Conservation (phyloP, 2,329 filamentous ascomycete genomes). For the Aspergillus sp. region DNA sequence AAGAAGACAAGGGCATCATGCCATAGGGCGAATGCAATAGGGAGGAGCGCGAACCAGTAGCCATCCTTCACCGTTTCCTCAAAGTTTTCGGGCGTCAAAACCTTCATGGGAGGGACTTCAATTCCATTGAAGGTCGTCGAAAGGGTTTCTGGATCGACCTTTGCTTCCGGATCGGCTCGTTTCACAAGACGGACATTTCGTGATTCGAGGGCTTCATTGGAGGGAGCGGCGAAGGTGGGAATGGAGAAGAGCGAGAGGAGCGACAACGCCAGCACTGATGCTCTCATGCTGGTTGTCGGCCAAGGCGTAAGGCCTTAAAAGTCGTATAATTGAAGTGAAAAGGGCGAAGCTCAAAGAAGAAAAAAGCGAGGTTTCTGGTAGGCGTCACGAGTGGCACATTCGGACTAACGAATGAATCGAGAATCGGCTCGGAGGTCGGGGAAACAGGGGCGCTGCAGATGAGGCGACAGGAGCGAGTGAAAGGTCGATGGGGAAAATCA, state of each 20-base stretch:
- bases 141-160: conserved; percentile 16
- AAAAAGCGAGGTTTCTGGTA: conserved; percentile 20
- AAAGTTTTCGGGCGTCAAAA: conserved; percentile 49
- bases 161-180: conserved; percentile 20
- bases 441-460: neutral
- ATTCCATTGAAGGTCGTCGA: conserved; percentile 52
- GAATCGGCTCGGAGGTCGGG: conserved; percentile 12
- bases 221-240: conserved; percentile 31
- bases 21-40: neutral
- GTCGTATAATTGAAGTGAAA: conserved; percentile 6
- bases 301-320: conserved; percentile 17
- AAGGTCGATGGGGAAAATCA: neutral
- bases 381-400: conserved; percentile 33
- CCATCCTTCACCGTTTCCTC: conserved; percentile 50
- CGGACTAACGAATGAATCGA: conserved; percentile 9
- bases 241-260: conserved; percentile 37
- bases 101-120: conserved; percentile 50
- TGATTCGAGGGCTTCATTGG: conserved; percentile 16
- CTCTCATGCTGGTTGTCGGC: conserved; percentile 32
- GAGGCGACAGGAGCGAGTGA: neutral
- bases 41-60: conserved; percentile 45
- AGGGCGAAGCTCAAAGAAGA: conserved; percentile 6
- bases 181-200: conserved; percentile 25
- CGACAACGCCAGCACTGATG: conserved; percentile 37
- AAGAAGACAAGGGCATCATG: neutral